A percentile compares a stretch with the other conserved stretches of the same genome.
These are phyloP conservation scores for Batkoa obscura DNA, from an alignment of 371 early-diverging fungal species.

Conservation along the genomic window DNA sequence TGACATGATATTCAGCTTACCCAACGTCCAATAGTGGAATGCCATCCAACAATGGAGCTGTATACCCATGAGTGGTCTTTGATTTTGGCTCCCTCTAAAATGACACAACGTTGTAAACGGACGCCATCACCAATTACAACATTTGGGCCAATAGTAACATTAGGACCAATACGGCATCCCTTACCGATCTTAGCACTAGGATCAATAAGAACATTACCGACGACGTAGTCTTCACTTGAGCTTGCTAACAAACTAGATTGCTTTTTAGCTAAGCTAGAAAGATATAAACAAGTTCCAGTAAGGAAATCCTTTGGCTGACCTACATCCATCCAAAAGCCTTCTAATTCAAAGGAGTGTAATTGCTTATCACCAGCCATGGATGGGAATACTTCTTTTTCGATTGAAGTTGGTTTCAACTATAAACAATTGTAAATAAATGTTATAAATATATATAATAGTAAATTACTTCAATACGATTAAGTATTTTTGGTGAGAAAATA, in stretches of 20 bases:
- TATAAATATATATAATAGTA: neutral
- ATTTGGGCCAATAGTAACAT: slow-evolving; percentile 84
- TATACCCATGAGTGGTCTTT: slow-evolving; percentile 82
- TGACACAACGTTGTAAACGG: slow-evolving; percentile 68
- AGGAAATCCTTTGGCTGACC: slow-evolving; percentile 98
- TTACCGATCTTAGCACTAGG: slow-evolving; percentile 81
- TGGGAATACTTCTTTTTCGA: slow-evolving; percentile 98
- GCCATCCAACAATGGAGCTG: slow-evolving; percentile 92
- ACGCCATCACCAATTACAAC: slow-evolving; percentile 91
- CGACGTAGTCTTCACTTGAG: slow-evolving; percentile 27
- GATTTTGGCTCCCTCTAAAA: slow-evolving; percentile 73
- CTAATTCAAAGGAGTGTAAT: slow-evolving; percentile 80
- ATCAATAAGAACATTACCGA: slow-evolving; percentile 77
- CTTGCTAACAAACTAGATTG: slow-evolving; percentile 36
- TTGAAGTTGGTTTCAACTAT: slow-evolving; percentile 77
- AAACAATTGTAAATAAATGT: slow-evolving; percentile 1
- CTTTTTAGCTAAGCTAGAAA: slow-evolving; percentile 56
- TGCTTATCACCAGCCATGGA: slow-evolving; percentile 64
- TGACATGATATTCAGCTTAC: slow-evolving; percentile 3
- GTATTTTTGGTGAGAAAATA: slow-evolving; percentile 78
- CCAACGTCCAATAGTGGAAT: slow-evolving; percentile 85
- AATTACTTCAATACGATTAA: slow-evolving; percentile 72
- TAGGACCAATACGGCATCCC: slow-evolving; percentile 87
- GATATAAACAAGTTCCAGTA: slow-evolving; percentile 84
- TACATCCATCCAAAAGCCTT: slow-evolving; percentile 99